These are phyloP conservation scores for Aspergillus unguis DNA, from an alignment of 2,329 filamentous ascomycete species.

Conservation along the genomic window DNA sequence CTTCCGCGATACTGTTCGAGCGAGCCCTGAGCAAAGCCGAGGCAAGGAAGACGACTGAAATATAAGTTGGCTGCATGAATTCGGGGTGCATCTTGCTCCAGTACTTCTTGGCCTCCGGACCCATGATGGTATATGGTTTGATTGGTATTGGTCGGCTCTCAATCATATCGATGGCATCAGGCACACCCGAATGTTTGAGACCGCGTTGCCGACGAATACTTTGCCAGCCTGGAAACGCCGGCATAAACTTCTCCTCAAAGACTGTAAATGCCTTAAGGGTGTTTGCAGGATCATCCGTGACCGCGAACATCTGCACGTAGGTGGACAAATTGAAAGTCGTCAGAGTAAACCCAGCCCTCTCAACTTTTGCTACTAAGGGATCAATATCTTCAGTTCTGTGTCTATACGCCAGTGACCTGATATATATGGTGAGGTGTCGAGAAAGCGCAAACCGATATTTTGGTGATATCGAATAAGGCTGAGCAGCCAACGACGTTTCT, in stretches of 20 bases:
- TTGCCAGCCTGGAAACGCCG: conserved; percentile 72
- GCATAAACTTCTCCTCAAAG: conserved; percentile 77
- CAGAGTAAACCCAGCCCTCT: conserved; percentile 66
- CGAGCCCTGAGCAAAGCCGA: conserved; percentile 38
- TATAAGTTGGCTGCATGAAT: conserved; percentile 44
- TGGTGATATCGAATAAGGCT: conserved; percentile 27
- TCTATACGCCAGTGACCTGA: conserved; percentile 51
- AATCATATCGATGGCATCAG: conserved; percentile 30
- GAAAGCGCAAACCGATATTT: conserved; percentile 50
- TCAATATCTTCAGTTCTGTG: conserved; percentile 54
- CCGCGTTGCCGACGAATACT: conserved; percentile 34
- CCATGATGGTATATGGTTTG: conserved; percentile 27
- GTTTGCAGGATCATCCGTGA: conserved; percentile 56
- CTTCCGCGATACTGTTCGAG: conserved; percentile 33
- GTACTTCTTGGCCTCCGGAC: conserved; percentile 29
- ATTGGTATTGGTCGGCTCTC: conserved; percentile 22
- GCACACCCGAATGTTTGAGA: conserved; percentile 27
- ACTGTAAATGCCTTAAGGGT: conserved; percentile 60
- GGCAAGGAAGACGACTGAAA: conserved; percentile 44
- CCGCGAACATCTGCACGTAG: conserved; percentile 66
- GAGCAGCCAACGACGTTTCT: background rate
- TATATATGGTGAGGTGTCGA: conserved; percentile 49
- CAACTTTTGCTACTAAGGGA: conserved; percentile 54
- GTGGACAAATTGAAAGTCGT: conserved; percentile 78
- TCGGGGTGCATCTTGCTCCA: conserved; percentile 39